Conservation (phyloP, 192 early-diverging fungal species). For the Podochytrium sp. region DNA sequence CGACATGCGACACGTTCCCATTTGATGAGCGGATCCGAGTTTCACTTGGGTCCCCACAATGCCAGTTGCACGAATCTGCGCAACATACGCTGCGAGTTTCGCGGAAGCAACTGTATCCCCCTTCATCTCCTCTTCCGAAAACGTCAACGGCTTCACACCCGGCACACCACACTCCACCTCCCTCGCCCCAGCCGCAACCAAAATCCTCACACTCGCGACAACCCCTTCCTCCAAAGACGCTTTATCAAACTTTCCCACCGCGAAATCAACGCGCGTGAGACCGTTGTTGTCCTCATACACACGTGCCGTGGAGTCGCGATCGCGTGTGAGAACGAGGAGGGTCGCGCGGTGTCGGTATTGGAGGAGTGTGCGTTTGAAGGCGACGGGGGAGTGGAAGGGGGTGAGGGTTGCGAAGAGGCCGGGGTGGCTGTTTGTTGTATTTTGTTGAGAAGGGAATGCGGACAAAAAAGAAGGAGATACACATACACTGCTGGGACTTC, state of each 20-base stretch:
- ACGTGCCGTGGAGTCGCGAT: conserved; percentile 55
- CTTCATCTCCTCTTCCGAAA: conserved; percentile 14
- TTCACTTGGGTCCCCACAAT: neutral
- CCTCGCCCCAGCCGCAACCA: conserved; percentile 68
- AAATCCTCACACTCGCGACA: conserved; percentile 44
- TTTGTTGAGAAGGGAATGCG: too few species aligned
- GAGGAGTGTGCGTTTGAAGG: conserved; percentile 60
- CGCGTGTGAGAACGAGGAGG: conserved; percentile 63
- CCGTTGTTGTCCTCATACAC: conserved; percentile 51
- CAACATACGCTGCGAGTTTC: conserved; percentile 33
- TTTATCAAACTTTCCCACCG: conserved; percentile 56
- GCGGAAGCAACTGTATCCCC: neutral
- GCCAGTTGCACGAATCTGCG: neutral
- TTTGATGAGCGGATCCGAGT: conserved; percentile 64
- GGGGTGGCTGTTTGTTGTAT: conserved; percentile 54
- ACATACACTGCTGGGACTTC: conserved; percentile 40
- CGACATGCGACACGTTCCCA: conserved; percentile 67
- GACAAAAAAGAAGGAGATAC: neutral
- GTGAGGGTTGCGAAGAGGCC: conserved; percentile 41
- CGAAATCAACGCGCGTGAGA: conserved; percentile 55
- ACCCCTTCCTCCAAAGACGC: conserved; percentile 50
- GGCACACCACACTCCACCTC: conserved; percentile 55
- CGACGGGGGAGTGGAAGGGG: conserved; percentile 53
- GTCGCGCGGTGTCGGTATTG: conserved; percentile 50
- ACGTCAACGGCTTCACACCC: conserved; percentile 24